Base-by-base conservation (phyloP, 2,329 filamentous ascomycete species). In the Mollisiaceae sp. region DNA sequence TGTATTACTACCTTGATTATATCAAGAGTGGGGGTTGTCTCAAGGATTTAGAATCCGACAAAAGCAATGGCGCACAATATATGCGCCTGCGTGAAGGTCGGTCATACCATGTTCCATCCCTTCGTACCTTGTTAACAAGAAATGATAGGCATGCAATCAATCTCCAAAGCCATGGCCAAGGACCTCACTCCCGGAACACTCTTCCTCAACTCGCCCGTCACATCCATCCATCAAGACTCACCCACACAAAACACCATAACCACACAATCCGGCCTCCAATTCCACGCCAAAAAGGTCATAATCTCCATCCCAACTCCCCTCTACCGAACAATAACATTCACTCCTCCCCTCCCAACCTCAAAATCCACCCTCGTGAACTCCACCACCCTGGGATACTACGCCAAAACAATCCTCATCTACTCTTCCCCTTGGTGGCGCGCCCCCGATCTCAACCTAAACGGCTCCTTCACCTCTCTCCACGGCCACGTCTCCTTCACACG, bases 361-460 rank as follows among this genome's bases (percentile, higher is more conserved):
- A 60, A 60, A 47, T 11, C 32, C 8, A 47, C 41, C 18, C 43
- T 60, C 39, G 32, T 18, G 8, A 43, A 60, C 38, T 47, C 41
- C 4, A 60, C 58, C 14, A 36, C n/a, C 1, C 43, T 60, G 1
- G 58, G 58, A 2, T 60, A 60, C 43, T 60, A 60, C 41, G 41
- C 58, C 35, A 60, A 60, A 47, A 52, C 43, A 50, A 60, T 60
- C 32, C 32, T 50, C 3, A 43, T 60, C 43, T 60, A 45, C 43
- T 41, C 36, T 8, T 27, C 55, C 6, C 67, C 67, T 8, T 69
- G 65, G 65, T 69, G 67, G 67, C 55, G 36, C 11, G 5, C 32
- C n/a, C 11, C 47, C 11, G n/a, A 2, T 2, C 22, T 54, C 22
- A 39, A 36, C 9, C 41, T 52, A n/a, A 32, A 8, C 24, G 58